Conservation (phyloP, 2,329 filamentous ascomycete genomes). For the Teratosphaeria epicoccoides region DNA sequence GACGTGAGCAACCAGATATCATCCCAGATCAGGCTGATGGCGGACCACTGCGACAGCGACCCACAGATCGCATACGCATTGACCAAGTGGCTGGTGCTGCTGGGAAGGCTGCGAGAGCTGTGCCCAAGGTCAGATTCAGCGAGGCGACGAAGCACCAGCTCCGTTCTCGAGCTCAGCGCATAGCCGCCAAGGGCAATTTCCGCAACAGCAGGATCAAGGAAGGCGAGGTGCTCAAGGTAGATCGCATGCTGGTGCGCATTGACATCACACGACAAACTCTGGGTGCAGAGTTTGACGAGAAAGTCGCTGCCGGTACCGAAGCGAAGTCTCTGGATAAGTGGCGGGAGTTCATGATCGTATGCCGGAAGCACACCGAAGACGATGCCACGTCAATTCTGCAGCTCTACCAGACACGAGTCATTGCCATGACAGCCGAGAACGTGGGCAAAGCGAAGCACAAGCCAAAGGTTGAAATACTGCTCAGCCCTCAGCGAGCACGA, state of each 20-base stretch:
- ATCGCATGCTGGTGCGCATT: constrained; percentile 56
- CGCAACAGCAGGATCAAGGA: constrained; percentile 33
- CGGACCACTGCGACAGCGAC: constrained; percentile 5
- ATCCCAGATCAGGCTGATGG: constrained; percentile 2
- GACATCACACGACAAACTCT: constrained; percentile 41
- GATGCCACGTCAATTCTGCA: constrained; percentile 33
- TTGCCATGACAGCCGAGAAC: constrained; percentile 45
- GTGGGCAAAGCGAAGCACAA: constrained; percentile 42
- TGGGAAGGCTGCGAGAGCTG: constrained; percentile 5
- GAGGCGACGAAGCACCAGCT: constrained; percentile 22
- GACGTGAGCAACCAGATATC: constrained; percentile 1
- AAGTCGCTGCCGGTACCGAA: constrained; percentile 49
- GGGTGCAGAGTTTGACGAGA: constrained; percentile 53
- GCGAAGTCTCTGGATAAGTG: constrained; percentile 52
- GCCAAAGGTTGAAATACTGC: constrained; percentile 47
- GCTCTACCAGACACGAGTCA: constrained; percentile 36
- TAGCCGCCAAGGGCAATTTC: constrained; percentile 19
- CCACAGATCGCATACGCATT: constrained; percentile 5
- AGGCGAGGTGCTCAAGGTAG: constrained; percentile 56
- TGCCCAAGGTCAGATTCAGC: constrained; percentile 20
- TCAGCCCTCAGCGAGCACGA: constrained; percentile 42
- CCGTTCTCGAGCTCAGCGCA: constrained; percentile 19
- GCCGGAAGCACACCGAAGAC: constrained; percentile 45
- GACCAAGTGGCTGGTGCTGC: constrained; percentile 7
- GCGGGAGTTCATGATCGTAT: constrained; percentile 54